These are phyloP conservation scores for Scutellaria barbata DNA, from an alignment of 257 asterid genomes.

Conservation along the genomic window DNA sequence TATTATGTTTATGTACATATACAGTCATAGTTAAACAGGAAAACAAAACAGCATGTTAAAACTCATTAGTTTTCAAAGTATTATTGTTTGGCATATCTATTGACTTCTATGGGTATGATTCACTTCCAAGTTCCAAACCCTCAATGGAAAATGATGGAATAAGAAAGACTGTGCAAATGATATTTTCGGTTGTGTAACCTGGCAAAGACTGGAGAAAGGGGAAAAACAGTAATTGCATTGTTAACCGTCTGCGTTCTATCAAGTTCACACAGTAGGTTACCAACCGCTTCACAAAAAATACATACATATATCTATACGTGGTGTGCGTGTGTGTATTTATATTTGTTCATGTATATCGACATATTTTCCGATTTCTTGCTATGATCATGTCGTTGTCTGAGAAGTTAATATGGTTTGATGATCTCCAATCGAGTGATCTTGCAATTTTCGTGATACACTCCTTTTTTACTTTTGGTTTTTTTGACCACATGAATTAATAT, in stretches of 20 bases:
- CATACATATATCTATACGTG: neutral
- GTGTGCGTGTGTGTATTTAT: neutral
- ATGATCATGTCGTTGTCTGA: neutral
- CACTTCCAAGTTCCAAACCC: conserved; percentile 14
- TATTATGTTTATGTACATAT: neutral
- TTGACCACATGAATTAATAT: conserved; percentile 11
- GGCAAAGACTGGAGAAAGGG: neutral
- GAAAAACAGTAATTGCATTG: neutral
- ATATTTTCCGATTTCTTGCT: neutral
- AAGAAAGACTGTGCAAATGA: neutral
- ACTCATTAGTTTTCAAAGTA: neutral
- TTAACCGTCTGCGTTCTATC: neutral
- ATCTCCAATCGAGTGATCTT: conserved; percentile 7
- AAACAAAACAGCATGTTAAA: neutral
- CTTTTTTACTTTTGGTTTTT: neutral
- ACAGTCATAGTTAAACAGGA: neutral
- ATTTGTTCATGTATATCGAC: neutral
- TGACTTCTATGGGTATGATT: neutral
- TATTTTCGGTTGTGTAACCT: neutral
- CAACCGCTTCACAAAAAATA: neutral
- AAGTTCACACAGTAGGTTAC: neutral
- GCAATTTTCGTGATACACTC: neutral
- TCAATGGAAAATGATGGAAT: neutral
- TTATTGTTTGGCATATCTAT: conserved; percentile 20
- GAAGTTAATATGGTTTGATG: neutral